Percentiles rank a stretch among this genome's conserved stretches.
Conservation (phyloP, 495 filamentous ascomycete genomes). For the Parachaetomium inaequale region DNA sequence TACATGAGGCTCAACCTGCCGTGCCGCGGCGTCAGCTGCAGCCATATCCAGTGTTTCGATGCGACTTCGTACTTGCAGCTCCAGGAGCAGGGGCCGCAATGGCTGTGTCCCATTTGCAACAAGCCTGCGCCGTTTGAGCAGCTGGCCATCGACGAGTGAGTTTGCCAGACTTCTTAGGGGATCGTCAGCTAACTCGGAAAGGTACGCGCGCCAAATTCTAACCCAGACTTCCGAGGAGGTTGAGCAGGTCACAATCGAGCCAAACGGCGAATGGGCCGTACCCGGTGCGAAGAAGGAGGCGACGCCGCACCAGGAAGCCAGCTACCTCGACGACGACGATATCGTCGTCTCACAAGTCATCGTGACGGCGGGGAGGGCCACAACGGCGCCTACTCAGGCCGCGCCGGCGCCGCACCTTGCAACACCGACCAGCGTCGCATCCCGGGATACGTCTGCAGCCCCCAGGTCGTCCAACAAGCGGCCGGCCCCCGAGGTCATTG, state of each 20-base stretch:
- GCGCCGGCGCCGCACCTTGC: slow-evolving; percentile 21
- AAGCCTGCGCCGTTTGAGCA: slow-evolving; percentile 76
- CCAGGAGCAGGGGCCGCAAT: slow-evolving; percentile 93
- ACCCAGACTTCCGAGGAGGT: slow-evolving; percentile 60
- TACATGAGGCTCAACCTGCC: slow-evolving; percentile 77
- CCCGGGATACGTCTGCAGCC: slow-evolving; percentile 35
- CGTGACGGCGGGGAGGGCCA: slow-evolving; percentile 19
- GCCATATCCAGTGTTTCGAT: slow-evolving; percentile 93
- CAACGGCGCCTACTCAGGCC: slow-evolving; percentile 16
- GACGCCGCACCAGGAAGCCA: slow-evolving; percentile 21
- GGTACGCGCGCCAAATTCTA: slow-evolving; percentile 87
- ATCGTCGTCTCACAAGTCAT: slow-evolving; percentile 61
- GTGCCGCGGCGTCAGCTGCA: slow-evolving; percentile 73
- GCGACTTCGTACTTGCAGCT: slow-evolving; percentile 88
- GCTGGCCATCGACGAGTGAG: slow-evolving; percentile 82
- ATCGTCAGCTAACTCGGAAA: slow-evolving; percentile 28
- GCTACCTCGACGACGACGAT: slow-evolving; percentile 58
- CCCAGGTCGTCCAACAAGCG: slow-evolving; percentile 58
- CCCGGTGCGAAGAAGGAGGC: slow-evolving; percentile 35
- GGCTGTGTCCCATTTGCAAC: slow-evolving; percentile 89
- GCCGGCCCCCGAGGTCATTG: slow-evolving; percentile 63
- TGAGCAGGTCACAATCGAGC: slow-evolving; percentile 87
- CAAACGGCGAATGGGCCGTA: slow-evolving; percentile 73
- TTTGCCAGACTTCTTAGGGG: background rate
- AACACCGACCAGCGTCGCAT: slow-evolving; percentile 29